Conservation (phyloP, 1,284 basidiomycete species). For the Sutorius eximius region DNA sequence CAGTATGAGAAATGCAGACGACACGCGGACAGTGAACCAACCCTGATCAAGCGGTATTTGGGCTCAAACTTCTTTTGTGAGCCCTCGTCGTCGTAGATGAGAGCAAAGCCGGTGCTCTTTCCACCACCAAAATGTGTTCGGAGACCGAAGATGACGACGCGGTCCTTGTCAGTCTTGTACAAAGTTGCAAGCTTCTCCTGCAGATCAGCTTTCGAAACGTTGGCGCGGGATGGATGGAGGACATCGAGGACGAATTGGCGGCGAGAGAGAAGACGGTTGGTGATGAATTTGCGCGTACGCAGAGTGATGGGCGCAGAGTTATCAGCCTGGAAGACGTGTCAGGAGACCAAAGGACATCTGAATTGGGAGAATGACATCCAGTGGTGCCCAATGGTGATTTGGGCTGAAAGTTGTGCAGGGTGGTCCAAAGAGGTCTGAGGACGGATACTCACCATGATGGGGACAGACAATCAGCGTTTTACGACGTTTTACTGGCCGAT, state of each 20-base stretch:
- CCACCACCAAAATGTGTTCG: constrained; percentile 98
- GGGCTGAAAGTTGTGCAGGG: neutral
- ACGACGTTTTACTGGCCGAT: constrained; percentile 24
- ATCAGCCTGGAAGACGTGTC: constrained; percentile 59
- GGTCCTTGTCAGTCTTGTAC: constrained; percentile 78
- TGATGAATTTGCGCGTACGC: constrained; percentile 99
- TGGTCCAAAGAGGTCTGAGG: neutral
- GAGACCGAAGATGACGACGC: constrained; percentile 80
- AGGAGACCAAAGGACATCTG: constrained; percentile 23
- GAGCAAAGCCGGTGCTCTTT: constrained; percentile 93
- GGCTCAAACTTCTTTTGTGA: constrained; percentile 98
- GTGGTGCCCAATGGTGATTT: constrained; percentile 8
- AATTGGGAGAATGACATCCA: constrained; percentile 23
- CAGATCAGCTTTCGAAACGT: constrained; percentile 93
- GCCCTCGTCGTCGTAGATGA: constrained; percentile 97
- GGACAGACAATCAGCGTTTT: constrained; percentile 15
- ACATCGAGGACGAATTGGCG: constrained; percentile 93
- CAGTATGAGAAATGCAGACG: constrained; percentile 11
- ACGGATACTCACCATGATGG: constrained; percentile 30
- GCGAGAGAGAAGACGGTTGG: constrained; percentile 96
- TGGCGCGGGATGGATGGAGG: constrained; percentile 93
- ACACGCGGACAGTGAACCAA: constrained; percentile 43
- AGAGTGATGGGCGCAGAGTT: constrained; percentile 91
- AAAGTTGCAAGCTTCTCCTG: constrained; percentile 86
- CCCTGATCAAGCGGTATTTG: constrained; percentile 92